Evolutionary conservation across 345 rosid genomes (phyloP).

Genomic region (Melaleuca quinquenervia): DNA sequence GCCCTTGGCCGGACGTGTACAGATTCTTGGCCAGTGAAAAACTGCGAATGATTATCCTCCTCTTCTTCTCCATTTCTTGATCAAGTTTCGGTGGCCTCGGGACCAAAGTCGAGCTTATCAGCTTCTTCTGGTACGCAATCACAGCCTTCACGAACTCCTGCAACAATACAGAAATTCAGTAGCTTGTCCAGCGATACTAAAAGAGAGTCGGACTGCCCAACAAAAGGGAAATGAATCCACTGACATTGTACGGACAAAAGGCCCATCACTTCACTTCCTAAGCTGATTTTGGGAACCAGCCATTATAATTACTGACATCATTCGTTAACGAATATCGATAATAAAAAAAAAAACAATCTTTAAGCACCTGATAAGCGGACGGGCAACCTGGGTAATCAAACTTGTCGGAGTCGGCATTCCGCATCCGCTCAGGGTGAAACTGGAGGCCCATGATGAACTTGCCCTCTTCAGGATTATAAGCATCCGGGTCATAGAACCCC

Average conservation of each 20-base stretch:
- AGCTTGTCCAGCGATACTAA: neutral
- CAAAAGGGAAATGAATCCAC: too few species aligned
- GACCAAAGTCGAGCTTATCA: constrained; percentile 27
- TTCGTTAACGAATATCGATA: neutral
- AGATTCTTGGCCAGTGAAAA: constrained; percentile 66
- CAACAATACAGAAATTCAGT: neutral
- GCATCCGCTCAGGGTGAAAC: constrained; percentile 87
- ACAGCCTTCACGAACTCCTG: constrained; percentile 92
- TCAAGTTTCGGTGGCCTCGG: constrained; percentile 35
- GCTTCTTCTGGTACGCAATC: constrained; percentile 68
- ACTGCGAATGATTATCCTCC: constrained; percentile 44
- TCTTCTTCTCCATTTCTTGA: constrained; percentile 52
- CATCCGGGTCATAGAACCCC: constrained; percentile 81
- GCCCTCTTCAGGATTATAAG: constrained; percentile 63
- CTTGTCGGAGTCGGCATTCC: constrained; percentile 35
- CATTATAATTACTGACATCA: neutral
- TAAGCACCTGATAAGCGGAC: constrained; percentile 55
- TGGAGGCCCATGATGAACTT: constrained; percentile 82
- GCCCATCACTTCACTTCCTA: neutral
- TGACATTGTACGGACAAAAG: too few species aligned
- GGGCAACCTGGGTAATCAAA: constrained; percentile 84
- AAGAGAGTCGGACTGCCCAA: neutral
- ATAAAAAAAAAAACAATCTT: neutral
- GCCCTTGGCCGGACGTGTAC: constrained; percentile 26
- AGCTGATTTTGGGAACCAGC: neutral